Conservation (phyloP, 1,284 basidiomycete genomes). For the Rhodotorula sp. region DNA sequence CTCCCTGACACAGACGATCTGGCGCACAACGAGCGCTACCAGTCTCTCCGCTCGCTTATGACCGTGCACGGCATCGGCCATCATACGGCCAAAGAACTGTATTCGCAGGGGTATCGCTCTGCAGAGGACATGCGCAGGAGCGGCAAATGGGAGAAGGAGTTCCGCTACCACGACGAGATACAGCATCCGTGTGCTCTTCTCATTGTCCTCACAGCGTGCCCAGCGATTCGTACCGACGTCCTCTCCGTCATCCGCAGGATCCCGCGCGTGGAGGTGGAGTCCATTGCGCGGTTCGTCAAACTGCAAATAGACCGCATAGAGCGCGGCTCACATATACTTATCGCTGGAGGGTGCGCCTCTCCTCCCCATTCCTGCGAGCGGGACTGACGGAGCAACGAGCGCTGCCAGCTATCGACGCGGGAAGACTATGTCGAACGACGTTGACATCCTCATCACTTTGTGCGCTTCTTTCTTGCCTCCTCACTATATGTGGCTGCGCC, state of each 20-base stretch:
- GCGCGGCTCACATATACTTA: constrained; percentile 64
- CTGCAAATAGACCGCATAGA: constrained; percentile 61
- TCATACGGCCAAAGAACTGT: constrained; percentile 25
- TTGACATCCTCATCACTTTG: constrained; percentile 71
- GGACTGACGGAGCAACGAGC: not conserved
- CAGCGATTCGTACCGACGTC: not conserved
- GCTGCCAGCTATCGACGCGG: constrained; percentile 68
- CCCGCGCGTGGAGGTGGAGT: constrained; percentile 66
- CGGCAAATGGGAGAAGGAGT: constrained; percentile 27
- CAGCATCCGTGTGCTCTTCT: constrained; percentile 11
- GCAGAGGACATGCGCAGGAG: constrained; percentile 31
- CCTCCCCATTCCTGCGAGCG: not conserved
- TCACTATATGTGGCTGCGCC: too few species aligned
- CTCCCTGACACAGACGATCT: constrained; percentile 9
- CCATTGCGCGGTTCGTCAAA: constrained; percentile 63
- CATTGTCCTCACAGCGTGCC: fast-evolving
- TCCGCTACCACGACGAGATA: constrained; percentile 37
- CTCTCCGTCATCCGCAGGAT: constrained; percentile 56
- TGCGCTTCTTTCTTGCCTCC: not conserved
- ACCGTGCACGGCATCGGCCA: constrained; percentile 67
- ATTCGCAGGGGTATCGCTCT: constrained; percentile 21
- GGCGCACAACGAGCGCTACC: constrained; percentile 44
- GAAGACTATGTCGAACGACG: constrained; percentile 69
- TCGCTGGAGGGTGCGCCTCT: constrained; percentile 67
- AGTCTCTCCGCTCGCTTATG: constrained; percentile 62